A percentile compares a stretch with the other conserved stretches of the same genome.
phyloP scores from a whole-genome alignment of 331 rosid species.

The Stylosanthes scabra region DNA sequence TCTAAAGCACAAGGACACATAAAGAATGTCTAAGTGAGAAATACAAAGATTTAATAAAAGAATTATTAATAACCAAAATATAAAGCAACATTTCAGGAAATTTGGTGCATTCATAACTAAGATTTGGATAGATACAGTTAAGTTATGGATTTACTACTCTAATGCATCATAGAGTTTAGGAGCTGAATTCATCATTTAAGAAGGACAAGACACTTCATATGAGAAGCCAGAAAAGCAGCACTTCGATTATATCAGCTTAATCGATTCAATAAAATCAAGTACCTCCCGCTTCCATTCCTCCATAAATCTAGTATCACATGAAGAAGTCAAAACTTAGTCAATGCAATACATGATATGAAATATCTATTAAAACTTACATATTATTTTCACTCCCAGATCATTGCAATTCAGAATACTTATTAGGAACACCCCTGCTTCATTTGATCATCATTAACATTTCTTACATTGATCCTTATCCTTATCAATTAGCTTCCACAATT shows the following conservation, averaged over 20 bases:
- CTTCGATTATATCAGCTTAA: not conserved
- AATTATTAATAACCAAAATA: constrained; percentile 32
- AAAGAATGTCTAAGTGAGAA: constrained; percentile 34
- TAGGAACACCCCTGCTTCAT: constrained; percentile 26
- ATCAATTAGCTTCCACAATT: not conserved
- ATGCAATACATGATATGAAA: constrained; percentile 28
- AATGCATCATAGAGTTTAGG: constrained; percentile 16
- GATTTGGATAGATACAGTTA: no score
- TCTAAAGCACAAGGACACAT: constrained; percentile 53
- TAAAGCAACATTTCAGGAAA: constrained; percentile 6
- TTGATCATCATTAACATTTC: not conserved
- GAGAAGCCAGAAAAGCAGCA: constrained; percentile 18
- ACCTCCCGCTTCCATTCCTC: constrained; percentile 42
- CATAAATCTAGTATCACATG: constrained; percentile 42
- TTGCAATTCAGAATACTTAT: constrained; percentile 24
- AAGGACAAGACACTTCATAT: constrained; percentile 4
- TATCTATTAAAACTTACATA: constrained; percentile 1
- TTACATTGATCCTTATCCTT: constrained; percentile 22
- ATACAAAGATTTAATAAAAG: constrained; percentile 33
- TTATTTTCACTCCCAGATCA: not conserved
- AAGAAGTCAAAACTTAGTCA: constrained; percentile 32
- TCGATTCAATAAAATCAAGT: constrained; percentile 28
- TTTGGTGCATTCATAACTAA: no score
- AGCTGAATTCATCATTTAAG: constrained; percentile 3
- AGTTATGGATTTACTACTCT: not conserved